These are phyloP conservation scores for Vanilla planifolia DNA, from an alignment of 106 monocot genomes.

Conservation along the genomic window DNA sequence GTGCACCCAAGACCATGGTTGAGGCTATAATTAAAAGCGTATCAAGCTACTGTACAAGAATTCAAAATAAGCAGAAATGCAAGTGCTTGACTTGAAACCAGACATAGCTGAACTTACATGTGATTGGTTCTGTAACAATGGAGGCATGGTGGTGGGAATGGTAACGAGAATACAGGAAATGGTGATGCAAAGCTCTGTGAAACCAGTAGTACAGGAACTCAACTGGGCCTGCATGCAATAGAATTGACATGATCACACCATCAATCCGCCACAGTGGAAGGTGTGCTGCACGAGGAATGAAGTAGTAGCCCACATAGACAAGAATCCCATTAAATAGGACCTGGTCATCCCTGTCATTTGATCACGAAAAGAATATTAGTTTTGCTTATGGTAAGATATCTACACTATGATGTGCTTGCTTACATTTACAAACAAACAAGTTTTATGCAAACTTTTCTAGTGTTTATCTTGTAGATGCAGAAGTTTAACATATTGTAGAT, in stretches of 20 bases:
- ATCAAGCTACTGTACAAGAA: too few species aligned
- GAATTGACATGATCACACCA: conserved; percentile 30
- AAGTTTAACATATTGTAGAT: too few species aligned
- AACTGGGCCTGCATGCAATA: conserved; percentile 65
- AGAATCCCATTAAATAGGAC: conserved; percentile 55
- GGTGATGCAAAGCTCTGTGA: conserved; percentile 85
- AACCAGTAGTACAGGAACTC: conserved; percentile 99
- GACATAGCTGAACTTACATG: conserved; percentile 64
- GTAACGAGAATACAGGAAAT: conserved; percentile 89
- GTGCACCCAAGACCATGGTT: too few species aligned
- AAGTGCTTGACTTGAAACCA: too few species aligned
- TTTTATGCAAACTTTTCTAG: too few species aligned
- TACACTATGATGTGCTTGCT: not conserved
- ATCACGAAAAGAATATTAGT: conserved; percentile 1
- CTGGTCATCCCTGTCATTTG: conserved; percentile 77
- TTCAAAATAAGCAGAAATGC: too few species aligned
- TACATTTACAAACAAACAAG: too few species aligned
- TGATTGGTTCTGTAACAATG: conserved; percentile 91
- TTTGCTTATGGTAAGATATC: not conserved
- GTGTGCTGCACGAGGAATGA: conserved; percentile 13
- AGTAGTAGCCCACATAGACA: conserved; percentile 22
- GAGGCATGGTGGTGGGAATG: conserved; percentile 96
- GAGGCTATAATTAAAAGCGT: too few species aligned
- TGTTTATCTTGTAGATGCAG: too few species aligned
- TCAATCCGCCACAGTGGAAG: conserved; percentile 47